These are phyloP conservation scores for Camellia japonica DNA, from an alignment of 148 eudicot species.

Conservation along the genomic window DNA sequence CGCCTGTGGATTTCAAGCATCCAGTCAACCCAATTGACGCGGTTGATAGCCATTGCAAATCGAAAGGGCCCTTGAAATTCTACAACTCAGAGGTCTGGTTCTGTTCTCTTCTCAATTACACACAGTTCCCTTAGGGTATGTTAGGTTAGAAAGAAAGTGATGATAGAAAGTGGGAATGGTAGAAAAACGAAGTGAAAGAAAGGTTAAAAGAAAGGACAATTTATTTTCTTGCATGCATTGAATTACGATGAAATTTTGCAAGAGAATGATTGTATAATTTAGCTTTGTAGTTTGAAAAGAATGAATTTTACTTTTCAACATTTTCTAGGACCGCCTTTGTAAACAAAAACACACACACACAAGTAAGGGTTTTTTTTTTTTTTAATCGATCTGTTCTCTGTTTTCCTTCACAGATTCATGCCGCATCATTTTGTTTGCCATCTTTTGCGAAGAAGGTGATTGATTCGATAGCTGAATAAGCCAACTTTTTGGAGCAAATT, in stretches of 20 bases:
- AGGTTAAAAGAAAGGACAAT: too few relatives aligned
- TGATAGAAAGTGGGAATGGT: too few relatives aligned
- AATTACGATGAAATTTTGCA: too few relatives aligned
- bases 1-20: constrained; percentile 75
- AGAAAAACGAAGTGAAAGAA: too few relatives aligned
- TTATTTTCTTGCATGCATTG: too few relatives aligned
- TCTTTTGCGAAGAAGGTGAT: constrained; percentile 90
- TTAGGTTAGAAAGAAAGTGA: too few relatives aligned
- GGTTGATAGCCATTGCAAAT: constrained; percentile 38
- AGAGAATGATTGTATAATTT: too few relatives aligned
- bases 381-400: background rate
- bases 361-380: background rate
- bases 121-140: background rate
- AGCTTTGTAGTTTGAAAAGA: too few relatives aligned
- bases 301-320: too few relatives aligned
- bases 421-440: constrained; percentile 96
- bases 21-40: constrained; percentile 84
- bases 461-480: constrained; percentile 55
- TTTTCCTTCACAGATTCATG: constrained; percentile 56
- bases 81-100: constrained; percentile 82
- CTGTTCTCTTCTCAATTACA: background rate
- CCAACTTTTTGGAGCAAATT: background rate
- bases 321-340: too few relatives aligned
- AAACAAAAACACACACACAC: too few relatives aligned
- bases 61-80: constrained; percentile 70